Evolutionary conservation across 2,329 filamentous ascomycete species (phyloP).

Genomic region (Arthrobotrys conoides): DNA sequence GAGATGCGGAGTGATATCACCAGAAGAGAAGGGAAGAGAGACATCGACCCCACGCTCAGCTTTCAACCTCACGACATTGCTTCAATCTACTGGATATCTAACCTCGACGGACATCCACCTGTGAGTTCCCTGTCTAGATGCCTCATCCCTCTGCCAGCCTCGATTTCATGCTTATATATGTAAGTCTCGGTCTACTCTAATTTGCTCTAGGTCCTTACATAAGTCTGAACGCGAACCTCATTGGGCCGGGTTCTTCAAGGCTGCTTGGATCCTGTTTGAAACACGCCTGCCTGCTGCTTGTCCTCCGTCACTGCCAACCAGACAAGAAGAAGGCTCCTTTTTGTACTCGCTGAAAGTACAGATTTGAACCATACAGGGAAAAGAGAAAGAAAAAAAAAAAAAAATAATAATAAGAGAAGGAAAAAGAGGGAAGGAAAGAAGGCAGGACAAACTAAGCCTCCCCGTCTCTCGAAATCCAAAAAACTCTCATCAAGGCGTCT

Average conservation of each 20-base stretch:
- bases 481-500: background rate
- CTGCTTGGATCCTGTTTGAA: conserved; percentile 51
- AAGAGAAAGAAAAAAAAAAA: background rate
- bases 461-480: conserved; percentile 4
- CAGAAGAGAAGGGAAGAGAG: background rate
- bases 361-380: background rate
- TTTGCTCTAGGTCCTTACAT: background rate
- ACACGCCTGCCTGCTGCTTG: conserved; percentile 29
- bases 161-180: background rate
- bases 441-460: background rate
- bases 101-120: background rate
- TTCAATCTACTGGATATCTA: background rate
- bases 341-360: background rate
- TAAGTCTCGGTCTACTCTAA: background rate
- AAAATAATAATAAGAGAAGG: background rate
- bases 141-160: background rate
- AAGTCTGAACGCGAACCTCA: conserved; percentile 39
- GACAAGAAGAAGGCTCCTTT: background rate
- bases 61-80: conserved; percentile 1
- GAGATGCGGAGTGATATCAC: conserved; percentile 39
- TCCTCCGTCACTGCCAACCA: conserved; percentile 17
- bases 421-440: background rate
- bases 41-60: background rate
- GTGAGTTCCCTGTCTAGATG: background rate
- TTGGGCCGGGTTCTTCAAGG: conserved; percentile 19